Percentiles rank a stretch among this genome's conserved stretches.
phyloP scores from a whole-genome alignment of 139 green algal genomes.

The Chlorella sorokiniana region DNA sequence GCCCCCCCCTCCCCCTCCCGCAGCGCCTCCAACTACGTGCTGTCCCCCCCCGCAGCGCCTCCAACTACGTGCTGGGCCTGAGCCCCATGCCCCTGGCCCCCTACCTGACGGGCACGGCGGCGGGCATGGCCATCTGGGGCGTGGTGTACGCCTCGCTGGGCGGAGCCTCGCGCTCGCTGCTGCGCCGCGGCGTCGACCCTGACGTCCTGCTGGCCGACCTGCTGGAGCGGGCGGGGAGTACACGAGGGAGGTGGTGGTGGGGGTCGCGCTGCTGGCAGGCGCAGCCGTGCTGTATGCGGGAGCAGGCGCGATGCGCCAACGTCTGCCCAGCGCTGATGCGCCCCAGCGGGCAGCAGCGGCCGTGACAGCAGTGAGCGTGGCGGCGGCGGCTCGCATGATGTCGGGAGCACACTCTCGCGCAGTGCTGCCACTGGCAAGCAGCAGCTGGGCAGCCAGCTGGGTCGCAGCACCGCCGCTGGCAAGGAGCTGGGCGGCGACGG shows the following conservation, averaged over 20 bases:
- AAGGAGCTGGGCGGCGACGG: constrained; percentile 1
- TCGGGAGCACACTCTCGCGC: too few species aligned
- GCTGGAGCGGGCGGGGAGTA: constrained; percentile 44
- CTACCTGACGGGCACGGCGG: constrained; percentile 69
- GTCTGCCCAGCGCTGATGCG: background rate
- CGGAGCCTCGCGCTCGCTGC: constrained; percentile 62
- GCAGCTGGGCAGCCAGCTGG: background rate
- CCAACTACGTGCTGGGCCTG: constrained; percentile 86
- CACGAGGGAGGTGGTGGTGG: constrained; percentile 45
- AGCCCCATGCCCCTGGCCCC: constrained; percentile 70
- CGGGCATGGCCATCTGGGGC: constrained; percentile 75
- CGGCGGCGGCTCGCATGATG: too few species aligned
- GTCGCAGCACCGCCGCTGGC: background rate
- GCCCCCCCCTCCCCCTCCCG: background rate
- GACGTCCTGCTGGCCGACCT: constrained; percentile 61
- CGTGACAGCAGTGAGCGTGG: background rate
- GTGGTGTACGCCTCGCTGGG: constrained; percentile 79
- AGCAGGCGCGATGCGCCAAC: background rate
- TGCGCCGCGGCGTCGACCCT: constrained; percentile 58
- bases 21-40: constrained; percentile 83
- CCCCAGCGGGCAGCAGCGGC: too few species aligned
- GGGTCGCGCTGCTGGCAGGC: constrained; percentile 32
- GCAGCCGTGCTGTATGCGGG: constrained; percentile 23
- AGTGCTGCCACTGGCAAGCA: too few species aligned
- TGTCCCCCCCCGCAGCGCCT: constrained; percentile 61